Base-by-base conservation (phyloP, 1,284 basidiomycete species). In the Apiotrichum veenhuisii region DNA sequence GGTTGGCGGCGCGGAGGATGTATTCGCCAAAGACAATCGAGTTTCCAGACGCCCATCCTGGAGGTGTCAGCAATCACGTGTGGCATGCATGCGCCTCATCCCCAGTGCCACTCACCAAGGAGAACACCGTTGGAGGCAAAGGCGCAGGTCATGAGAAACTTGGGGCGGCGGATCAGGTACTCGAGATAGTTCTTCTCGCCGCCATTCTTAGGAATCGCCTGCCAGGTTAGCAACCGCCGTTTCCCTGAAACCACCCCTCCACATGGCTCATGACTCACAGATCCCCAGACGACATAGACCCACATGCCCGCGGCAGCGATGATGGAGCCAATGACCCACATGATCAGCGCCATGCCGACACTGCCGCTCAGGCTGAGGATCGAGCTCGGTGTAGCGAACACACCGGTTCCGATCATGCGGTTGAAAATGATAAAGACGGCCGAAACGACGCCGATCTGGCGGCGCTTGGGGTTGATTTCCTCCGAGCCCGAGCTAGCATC, bases 311-410 rank as follows among this genome's bases (percentile, higher is more conserved):
- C 63, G 5, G 54, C 43, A 5, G 63, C 57, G 26, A 70, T 67
- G 52, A 68, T 40, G 1, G 61, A 34, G 46, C 67, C 67, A 36
- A 70, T 62, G 11, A 63, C 57, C 69, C 69, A 70, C 53, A 64
- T 64, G 44, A 70, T n/a, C 23, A 58, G 49, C 1, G 52, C 46
- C 43, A 58, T 46, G 50, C 62, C 62, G n/a, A 61, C 59, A 23
- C 50, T 54, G 8, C 62, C 62, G 22, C 55, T 54, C 20, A 55
- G 43, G 20, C 41, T 48, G 25, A 61, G 52, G 27, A 64, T 57
- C 30, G 51, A 46, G 1, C 43, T 45, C 1, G 59, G 59, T 8
- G 62, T 64, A 0, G 59, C 59, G 26, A 64, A 64, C n/a, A 64
- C 53, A 40, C 60, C 57, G 25, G 57, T 58, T 8, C 57, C 57